Conservation (phyloP, 1,284 basidiomycete species). For the Sphaerobolus stellatus region DNA sequence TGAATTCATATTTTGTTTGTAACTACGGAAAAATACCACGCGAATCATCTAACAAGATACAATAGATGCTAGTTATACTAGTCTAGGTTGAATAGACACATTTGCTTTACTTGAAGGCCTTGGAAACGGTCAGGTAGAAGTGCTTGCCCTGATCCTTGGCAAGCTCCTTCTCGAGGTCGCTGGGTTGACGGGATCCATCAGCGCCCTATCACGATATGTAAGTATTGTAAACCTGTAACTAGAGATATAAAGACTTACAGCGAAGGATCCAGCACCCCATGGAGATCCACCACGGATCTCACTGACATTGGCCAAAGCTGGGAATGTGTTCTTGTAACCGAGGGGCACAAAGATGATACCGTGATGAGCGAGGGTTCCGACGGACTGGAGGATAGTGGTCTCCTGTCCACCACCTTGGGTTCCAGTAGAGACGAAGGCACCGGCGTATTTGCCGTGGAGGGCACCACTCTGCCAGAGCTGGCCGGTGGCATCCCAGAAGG, state of each 20-base stretch:
- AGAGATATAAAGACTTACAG: not conserved
- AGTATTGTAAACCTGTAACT: not conserved
- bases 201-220: not conserved
- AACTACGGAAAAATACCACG: too few species aligned
- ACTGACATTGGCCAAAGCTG: conserved; percentile 55
- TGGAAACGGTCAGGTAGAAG: conserved; percentile 10
- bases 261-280: conserved; percentile 25
- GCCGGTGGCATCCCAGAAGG: conserved; percentile 83
- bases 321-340: conserved; percentile 65
- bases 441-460: conserved; percentile 80
- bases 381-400: conserved; percentile 57
- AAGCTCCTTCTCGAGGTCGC: conserved; percentile 34
- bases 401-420: conserved; percentile 74
- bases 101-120: too few species aligned
- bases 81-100: too few species aligned
- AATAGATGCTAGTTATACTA: too few species aligned
- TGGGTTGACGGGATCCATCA: conserved; percentile 25
- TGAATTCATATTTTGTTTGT: too few species aligned
- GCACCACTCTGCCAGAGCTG: conserved; percentile 70
- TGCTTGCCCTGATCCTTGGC: conserved; percentile 33
- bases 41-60: too few species aligned
- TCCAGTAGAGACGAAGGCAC: conserved; percentile 68
- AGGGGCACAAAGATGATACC: conserved; percentile 79
- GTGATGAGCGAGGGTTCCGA: conserved; percentile 81
- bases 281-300: conserved; percentile 68